These are phyloP conservation scores for Leptoxyphium fumago DNA, from an alignment of 2,329 filamentous ascomycete species.

Conservation along the genomic window DNA sequence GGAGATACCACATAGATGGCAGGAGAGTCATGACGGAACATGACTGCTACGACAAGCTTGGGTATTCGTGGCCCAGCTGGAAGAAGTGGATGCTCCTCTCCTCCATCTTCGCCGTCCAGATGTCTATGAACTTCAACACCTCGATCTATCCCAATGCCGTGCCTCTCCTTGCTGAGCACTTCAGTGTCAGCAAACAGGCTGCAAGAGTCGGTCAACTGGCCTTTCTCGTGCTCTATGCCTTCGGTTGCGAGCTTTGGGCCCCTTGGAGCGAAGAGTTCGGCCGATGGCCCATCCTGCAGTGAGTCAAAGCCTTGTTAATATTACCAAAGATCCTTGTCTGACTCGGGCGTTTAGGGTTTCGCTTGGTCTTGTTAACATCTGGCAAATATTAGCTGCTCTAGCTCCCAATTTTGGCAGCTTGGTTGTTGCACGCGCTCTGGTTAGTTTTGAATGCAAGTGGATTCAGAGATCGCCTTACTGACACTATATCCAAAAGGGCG, in stretches of 20 bases:
- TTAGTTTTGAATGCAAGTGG: not conserved
- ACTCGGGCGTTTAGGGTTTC: conserved; percentile 9
- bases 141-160: conserved; percentile 34
- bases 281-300: conserved; percentile 30
- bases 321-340: too few relatives aligned
- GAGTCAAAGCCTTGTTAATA: too few relatives aligned
- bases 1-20: not conserved
- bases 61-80: conserved; percentile 28
- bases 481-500: conserved; percentile 10
- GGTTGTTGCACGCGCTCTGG: conserved; percentile 27
- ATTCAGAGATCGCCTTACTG: not conserved
- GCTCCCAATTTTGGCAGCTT: conserved; percentile 26
- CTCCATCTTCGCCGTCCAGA: conserved; percentile 34
- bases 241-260: conserved; percentile 33
- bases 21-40: not conserved
- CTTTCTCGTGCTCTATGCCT: conserved; percentile 34
- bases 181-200: conserved; percentile 25
- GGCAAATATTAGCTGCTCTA: conserved; percentile 29
- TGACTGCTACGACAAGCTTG: conserved; percentile 18
- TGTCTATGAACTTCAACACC: conserved; percentile 38
- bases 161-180: conserved; percentile 24
- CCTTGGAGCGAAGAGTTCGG: conserved; percentile 38
- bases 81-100: conserved; percentile 34
- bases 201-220: conserved; percentile 28
- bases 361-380: conserved; percentile 34